Base-by-base conservation (phyloP, 192 early-diverging fungal species). In the Entomortierella lignicola region DNA sequence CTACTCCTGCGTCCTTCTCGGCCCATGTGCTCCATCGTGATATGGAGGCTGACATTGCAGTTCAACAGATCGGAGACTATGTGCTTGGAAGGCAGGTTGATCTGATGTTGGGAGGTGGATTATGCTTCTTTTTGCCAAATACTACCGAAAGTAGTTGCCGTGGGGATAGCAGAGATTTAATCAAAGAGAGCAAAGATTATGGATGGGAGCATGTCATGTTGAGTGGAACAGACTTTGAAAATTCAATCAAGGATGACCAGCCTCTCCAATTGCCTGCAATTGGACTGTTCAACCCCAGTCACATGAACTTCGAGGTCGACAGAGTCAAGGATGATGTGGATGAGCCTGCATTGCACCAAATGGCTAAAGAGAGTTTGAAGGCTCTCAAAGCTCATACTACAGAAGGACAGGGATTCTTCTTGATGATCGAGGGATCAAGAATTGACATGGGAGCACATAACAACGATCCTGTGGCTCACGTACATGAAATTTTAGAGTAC, bases 381-480 rank as follows among this genome's bases (percentile, higher is more conserved):
- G 82, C 97, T 10, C 85, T 99, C n/a, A 80, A 83, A 23, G 41
- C 27, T 1, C 32, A 83, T 0, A 27, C 81, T 2, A 85, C 89
- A 3, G 84, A 84, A 0, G 71, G 71, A 50, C 68, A 84, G 0
- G 96, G 98, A 5, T 99, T 98, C 83, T 96, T 98, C 77, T 82
- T 99, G 74, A 95, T 99, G 94, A 92, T 99, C 66, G 98, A 99
- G 85, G 95, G 98, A 34, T 94, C 92, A 63, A 84, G 95, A 50
- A 99, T 99, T 66, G 88, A 99, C 75, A 97, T 98, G 96, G 98
- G 94, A 1, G 98, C 93, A 7, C 98, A 99, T 72, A 94, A 89
- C 65, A 98, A 99, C 80, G 98, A 99, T 77, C 91, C 97, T 12
- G 94, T 94, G 8, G 84, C 95, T 0, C 98, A 99, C 72, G 86